Conservation (phyloP, 2,329 filamentous ascomycete species). For the Colletotrichum somersetense region DNA sequence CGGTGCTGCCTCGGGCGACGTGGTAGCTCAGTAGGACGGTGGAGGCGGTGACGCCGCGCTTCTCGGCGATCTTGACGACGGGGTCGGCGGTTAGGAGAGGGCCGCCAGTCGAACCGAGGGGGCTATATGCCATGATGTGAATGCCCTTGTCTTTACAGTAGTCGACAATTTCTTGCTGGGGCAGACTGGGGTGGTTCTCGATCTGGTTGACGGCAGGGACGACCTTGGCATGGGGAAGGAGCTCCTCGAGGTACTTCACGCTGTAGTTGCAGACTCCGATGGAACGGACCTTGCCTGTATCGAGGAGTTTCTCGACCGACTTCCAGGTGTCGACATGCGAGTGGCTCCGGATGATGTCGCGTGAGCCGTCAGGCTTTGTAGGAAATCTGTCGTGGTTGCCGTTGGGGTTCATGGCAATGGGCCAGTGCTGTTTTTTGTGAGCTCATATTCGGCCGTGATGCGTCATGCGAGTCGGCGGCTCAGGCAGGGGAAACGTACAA, state of each 20-base stretch:
- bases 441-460: background rate
- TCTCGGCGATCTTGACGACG: slow-evolving; percentile 73
- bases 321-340: slow-evolving; percentile 84
- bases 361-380: slow-evolving; percentile 77
- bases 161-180: slow-evolving; percentile 79
- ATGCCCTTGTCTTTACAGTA: slow-evolving; percentile 77
- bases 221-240: slow-evolving; percentile 64
- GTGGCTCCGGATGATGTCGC: slow-evolving; percentile 78
- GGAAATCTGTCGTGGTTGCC: slow-evolving; percentile 82
- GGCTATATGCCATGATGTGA: slow-evolving; percentile 79
- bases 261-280: slow-evolving; percentile 72
- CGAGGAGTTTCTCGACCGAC: slow-evolving; percentile 76
- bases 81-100: slow-evolving; percentile 74
- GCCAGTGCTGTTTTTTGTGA: slow-evolving; percentile 74
- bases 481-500: slow-evolving; percentile 56
- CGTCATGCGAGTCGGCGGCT: background rate
- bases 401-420: slow-evolving; percentile 82
- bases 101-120: slow-evolving; percentile 73
- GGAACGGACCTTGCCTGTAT: slow-evolving; percentile 67
- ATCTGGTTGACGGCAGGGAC: slow-evolving; percentile 79
- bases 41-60: slow-evolving; percentile 70
- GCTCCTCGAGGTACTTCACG: slow-evolving; percentile 66
- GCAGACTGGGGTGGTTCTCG: slow-evolving; percentile 79
- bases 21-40: slow-evolving; percentile 80
- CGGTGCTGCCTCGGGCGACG: slow-evolving; percentile 75